These are phyloP conservation scores for Colletotrichum costaricense DNA, from an alignment of 2,329 filamentous ascomycete genomes.

Conservation along the genomic window DNA sequence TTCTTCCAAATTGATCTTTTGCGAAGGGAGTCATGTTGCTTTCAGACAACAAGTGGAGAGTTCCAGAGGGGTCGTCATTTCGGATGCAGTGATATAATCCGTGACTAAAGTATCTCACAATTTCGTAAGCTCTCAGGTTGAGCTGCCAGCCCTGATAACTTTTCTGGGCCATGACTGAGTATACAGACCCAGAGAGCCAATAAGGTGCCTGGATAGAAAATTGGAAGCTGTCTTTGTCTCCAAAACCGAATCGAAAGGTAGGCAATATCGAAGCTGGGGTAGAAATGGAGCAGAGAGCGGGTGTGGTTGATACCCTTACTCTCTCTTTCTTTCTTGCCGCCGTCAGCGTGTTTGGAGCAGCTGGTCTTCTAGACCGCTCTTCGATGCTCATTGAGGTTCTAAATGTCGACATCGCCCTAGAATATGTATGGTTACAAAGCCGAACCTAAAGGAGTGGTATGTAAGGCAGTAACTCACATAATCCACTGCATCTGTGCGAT, in stretches of 20 bases:
- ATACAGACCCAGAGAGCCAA: conserved; percentile 4
- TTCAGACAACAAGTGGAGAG: neutral
- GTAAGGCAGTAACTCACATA: neutral
- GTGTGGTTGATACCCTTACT: neutral
- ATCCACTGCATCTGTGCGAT: neutral
- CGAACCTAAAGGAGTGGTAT: neutral
- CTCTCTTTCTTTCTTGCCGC: rapidly evolving
- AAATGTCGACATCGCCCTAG: neutral
- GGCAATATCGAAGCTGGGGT: neutral
- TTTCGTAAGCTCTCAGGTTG: neutral
- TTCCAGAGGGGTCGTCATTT: neutral
- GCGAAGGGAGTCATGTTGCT: neutral
- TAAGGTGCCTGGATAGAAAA: neutral
- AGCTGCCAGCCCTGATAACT: conserved; percentile 5
- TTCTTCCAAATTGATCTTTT: rapidly evolving
- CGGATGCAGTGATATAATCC: rapidly evolving
- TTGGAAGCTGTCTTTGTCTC: neutral
- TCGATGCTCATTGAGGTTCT: neutral
- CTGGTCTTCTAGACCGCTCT: neutral
- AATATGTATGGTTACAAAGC: neutral
- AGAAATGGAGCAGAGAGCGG: neutral
- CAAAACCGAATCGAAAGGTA: neutral
- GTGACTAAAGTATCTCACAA: neutral
- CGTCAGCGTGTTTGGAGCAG: neutral
- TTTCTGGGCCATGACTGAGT: neutral